phyloP scores from a whole-genome alignment of 768 basidiomycete genomes.

The Boletus vinaceobasis region DNA sequence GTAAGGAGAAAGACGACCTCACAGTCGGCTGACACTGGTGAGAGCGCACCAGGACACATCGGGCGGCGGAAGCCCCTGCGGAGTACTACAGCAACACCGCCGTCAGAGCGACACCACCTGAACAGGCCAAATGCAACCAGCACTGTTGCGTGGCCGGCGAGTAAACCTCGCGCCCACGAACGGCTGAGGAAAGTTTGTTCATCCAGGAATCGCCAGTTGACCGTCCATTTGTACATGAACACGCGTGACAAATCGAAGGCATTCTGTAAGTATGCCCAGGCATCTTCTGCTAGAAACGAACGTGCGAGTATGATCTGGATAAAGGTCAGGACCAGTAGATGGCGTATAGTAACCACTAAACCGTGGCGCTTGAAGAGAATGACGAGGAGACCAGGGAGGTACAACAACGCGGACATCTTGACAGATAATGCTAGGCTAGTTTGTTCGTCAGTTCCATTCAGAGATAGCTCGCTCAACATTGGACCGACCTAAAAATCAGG shows the following conservation, averaged over 20 bases:
- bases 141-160: constrained; percentile 60
- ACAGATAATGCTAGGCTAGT: constrained; percentile 65
- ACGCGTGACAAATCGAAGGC: constrained; percentile 87
- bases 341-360: constrained; percentile 46
- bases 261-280: constrained; percentile 60
- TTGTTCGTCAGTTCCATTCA: not conserved
- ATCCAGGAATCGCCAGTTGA: constrained; percentile 90
- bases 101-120: constrained; percentile 75
- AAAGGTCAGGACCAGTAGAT: constrained; percentile 37
- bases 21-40: constrained; percentile 62
- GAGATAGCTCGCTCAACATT: not conserved
- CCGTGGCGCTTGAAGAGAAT: constrained; percentile 76
- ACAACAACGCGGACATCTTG: constrained; percentile 93
- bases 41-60: constrained; percentile 42
- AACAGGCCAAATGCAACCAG: constrained; percentile 65
- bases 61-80: constrained; percentile 52
- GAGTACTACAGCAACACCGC: constrained; percentile 60
- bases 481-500: constrained; percentile 67
- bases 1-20: constrained; percentile 25
- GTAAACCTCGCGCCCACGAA: constrained; percentile 56
- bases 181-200: constrained; percentile 73
- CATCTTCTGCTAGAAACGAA: constrained; percentile 64
- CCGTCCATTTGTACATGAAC: constrained; percentile 96
- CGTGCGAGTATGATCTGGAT: constrained; percentile 61
- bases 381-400: constrained; percentile 84